Conservation (phyloP, 805 yeast genomes). For the Cyberlindnera americana region DNA sequence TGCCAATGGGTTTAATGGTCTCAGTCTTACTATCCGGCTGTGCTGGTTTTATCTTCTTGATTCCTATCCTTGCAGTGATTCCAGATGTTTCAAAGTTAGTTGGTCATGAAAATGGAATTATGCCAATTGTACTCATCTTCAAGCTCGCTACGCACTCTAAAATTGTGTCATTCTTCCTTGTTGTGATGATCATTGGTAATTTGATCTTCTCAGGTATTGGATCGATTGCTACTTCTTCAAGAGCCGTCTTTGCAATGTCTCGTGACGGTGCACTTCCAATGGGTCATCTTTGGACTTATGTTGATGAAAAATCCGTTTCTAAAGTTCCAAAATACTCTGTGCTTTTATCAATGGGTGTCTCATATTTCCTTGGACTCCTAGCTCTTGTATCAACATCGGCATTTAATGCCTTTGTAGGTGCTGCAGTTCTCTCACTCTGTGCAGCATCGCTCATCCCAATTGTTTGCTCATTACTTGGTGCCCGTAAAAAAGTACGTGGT, state of each 20-base stretch:
- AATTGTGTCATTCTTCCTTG: constrained; percentile 65
- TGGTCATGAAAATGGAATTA: constrained; percentile 59
- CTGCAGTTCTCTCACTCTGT: constrained; percentile 72
- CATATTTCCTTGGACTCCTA: constrained; percentile 56
- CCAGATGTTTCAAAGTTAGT: constrained; percentile 59
- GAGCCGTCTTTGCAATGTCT: constrained; percentile 79
- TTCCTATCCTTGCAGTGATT: constrained; percentile 67
- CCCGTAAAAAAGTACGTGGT: constrained; percentile 59
- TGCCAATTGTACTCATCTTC: constrained; percentile 78
- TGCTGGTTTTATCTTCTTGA: constrained; percentile 68
- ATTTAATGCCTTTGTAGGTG: constrained; percentile 79
- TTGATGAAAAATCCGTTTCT: constrained; percentile 51
- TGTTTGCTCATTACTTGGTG: constrained; percentile 54
- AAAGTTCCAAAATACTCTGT: constrained; percentile 71
- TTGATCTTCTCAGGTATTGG: constrained; percentile 76
- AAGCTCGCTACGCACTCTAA: constrained; percentile 66
- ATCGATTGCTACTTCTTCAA: constrained; percentile 73
- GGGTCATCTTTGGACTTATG: constrained; percentile 59
- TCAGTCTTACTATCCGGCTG: constrained; percentile 61
- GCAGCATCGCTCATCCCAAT: constrained; percentile 78
- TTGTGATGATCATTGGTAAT: constrained; percentile 63
- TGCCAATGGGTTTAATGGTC: constrained; percentile 68
- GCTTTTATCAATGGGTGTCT: constrained; percentile 57
- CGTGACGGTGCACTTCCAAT: constrained; percentile 79
- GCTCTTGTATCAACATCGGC: constrained; percentile 71